These are phyloP conservation scores for Trametes elegans DNA, from an alignment of 768 basidiomycete genomes.

Conservation along the genomic window DNA sequence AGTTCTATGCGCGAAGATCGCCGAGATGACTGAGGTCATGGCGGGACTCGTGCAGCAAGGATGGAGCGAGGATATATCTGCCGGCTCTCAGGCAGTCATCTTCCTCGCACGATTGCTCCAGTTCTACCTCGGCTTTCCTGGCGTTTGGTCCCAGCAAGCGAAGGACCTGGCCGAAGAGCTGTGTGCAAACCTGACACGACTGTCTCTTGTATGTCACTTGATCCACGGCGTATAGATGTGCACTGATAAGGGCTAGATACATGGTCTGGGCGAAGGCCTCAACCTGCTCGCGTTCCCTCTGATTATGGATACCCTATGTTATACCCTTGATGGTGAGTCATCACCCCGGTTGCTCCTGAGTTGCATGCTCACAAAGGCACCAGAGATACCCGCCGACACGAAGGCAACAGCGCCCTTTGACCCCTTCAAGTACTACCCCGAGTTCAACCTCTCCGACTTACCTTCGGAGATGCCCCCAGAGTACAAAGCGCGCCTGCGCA, in stretches of 20 bases:
- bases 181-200: conserved; percentile 39
- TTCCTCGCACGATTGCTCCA: conserved; percentile 68
- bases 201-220: conserved; percentile 20
- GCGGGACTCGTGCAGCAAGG: conserved; percentile 20
- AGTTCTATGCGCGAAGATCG: conserved; percentile 47
- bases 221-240: not conserved
- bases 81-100: conserved; percentile 42
- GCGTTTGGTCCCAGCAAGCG: conserved; percentile 50
- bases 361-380: not conserved
- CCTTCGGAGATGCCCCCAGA: conserved; percentile 55
- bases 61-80: conserved; percentile 18
- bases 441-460: conserved; percentile 46
- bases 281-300: conserved; percentile 62
- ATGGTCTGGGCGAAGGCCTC: conserved; percentile 50
- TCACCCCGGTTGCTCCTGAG: not conserved
- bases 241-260: conserved; percentile 39
- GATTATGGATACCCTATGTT: conserved; percentile 71
- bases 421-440: conserved; percentile 65
- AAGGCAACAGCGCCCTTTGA: conserved; percentile 52
- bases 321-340: conserved; percentile 66
- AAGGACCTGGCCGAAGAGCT: conserved; percentile 47
- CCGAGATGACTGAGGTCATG: conserved; percentile 38
- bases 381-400: conserved; percentile 62
- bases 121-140: conserved; percentile 67
- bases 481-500: conserved; percentile 54